A percentile compares a stretch with the other conserved stretches of the same genome.
Evolutionary conservation across 1,284 basidiomycete genomes (phyloP).

Genomic region (Golubevia sp.): DNA sequence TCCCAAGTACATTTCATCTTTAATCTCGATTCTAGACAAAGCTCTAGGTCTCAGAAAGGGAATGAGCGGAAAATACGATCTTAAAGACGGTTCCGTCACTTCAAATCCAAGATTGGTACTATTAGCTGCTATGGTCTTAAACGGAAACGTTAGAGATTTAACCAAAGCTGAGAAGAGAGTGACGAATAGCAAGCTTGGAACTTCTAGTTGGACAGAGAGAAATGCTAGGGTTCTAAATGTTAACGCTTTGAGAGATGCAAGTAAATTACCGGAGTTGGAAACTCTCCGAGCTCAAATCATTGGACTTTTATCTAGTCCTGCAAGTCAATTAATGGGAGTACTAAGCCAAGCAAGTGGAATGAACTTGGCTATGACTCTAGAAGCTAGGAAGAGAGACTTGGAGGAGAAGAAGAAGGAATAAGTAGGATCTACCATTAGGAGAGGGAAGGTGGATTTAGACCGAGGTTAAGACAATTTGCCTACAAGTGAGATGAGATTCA

Average conservation of each 20-base stretch:
- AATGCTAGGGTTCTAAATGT: constrained; percentile 23
- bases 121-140: constrained; percentile 26
- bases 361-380: constrained; percentile 40
- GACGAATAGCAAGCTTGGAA: neutral
- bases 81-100: constrained; percentile 13
- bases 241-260: constrained; percentile 34
- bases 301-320: constrained; percentile 43
- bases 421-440: neutral
- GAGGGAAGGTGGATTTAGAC: too few relatives aligned
- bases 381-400: constrained; percentile 42
- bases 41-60: constrained; percentile 18
- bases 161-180: neutral
- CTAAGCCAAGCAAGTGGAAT: constrained; percentile 43
- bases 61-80: neutral
- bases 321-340: constrained; percentile 39
- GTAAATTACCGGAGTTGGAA: constrained; percentile 32
- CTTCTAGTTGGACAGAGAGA: constrained; percentile 15
- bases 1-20: constrained; percentile 34
- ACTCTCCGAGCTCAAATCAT: constrained; percentile 49
- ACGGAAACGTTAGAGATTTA: neutral
- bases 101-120: constrained; percentile 41
- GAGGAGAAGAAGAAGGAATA: constrained; percentile 23
- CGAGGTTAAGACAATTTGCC: too few relatives aligned
- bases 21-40: constrained; percentile 38
- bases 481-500: too few relatives aligned